Percentiles rank a stretch among this genome's conserved stretches.
phyloP scores from a whole-genome alignment of 2,329 filamentous ascomycete genomes.

The Epichloe glyceriae region DNA sequence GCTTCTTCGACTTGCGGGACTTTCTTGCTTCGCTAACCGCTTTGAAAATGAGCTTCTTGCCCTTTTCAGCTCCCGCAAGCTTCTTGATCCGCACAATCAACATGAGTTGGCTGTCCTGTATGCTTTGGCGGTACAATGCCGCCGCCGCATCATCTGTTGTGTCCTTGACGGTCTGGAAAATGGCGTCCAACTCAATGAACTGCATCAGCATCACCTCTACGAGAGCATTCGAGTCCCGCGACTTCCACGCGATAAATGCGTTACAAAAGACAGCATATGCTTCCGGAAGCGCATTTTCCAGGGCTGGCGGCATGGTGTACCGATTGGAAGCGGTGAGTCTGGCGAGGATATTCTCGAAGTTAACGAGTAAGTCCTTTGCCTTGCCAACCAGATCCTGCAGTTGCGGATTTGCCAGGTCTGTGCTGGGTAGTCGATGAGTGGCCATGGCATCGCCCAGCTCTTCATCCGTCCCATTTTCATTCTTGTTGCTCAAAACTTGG shows the following conservation, averaged over 20 bases:
- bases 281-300: conserved; percentile 51
- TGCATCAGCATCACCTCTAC: conserved; percentile 79
- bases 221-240: conserved; percentile 62
- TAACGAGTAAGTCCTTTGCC: conserved; percentile 62
- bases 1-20: conserved; percentile 49
- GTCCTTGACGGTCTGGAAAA: conserved; percentile 72
- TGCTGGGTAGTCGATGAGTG: conserved; percentile 20
- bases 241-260: conserved; percentile 75
- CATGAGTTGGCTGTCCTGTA: conserved; percentile 69
- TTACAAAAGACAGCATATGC: conserved; percentile 63
- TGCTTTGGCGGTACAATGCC: conserved; percentile 65
- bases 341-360: conserved; percentile 62
- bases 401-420: conserved; percentile 46
- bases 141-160: conserved; percentile 61
- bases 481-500: conserved; percentile 64
- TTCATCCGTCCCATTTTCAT: conserved; percentile 38
- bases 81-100: conserved; percentile 69
- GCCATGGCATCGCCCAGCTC: conserved; percentile 32
- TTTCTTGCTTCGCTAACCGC: conserved; percentile 61
- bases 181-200: conserved; percentile 72
- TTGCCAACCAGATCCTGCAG: conserved; percentile 63
- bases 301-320: conserved; percentile 50
- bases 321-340: conserved; percentile 53
- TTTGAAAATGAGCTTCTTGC: conserved; percentile 59
- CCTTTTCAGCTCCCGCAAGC: conserved; percentile 57